These are phyloP conservation scores for Wickerhamiella australiensis DNA, from an alignment of 805 yeast genomes.

Conservation along the genomic window DNA sequence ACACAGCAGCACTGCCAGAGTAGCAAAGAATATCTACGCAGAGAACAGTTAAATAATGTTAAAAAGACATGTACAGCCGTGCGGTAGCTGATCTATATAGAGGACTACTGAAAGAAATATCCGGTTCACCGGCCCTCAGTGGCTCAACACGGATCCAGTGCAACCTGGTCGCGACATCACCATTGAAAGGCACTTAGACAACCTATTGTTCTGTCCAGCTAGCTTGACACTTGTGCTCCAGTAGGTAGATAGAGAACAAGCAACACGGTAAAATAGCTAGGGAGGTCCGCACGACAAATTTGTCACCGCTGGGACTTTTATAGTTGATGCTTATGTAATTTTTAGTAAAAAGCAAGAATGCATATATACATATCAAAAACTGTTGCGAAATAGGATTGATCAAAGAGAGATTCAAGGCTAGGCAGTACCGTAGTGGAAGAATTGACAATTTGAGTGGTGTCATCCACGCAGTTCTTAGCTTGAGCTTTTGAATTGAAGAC, in stretches of 20 bases:
- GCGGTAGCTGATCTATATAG: neutral
- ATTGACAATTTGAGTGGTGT: no score
- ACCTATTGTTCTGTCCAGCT: slow-evolving; percentile 17
- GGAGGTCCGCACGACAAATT: slow-evolving; percentile 23
- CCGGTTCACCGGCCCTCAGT: slow-evolving; percentile 26
- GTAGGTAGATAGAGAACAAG: slow-evolving; percentile 20
- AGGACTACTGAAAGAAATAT: slow-evolving; percentile 15
- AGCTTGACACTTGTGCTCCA: slow-evolving; percentile 24
- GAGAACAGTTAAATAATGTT: neutral
- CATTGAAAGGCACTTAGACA: slow-evolving; percentile 26
- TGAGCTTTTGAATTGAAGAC: no score
- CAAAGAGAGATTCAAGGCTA: no score
- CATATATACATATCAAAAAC: no score
- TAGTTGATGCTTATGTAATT: neutral
- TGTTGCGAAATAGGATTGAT: no score
- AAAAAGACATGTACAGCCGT: neutral
- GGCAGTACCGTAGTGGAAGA: no score
- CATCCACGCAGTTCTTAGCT: no score
- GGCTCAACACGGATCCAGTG: slow-evolving; percentile 17
- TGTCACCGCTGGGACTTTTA: neutral
- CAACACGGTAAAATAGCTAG: slow-evolving; percentile 23
- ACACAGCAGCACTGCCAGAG: no score
- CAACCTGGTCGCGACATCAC: slow-evolving; percentile 17
- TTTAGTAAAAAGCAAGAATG: neutral
- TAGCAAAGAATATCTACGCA: no score